These are phyloP conservation scores for Pseudopediastrum boryanum DNA, from an alignment of 139 green algal genomes.

Conservation along the genomic window DNA sequence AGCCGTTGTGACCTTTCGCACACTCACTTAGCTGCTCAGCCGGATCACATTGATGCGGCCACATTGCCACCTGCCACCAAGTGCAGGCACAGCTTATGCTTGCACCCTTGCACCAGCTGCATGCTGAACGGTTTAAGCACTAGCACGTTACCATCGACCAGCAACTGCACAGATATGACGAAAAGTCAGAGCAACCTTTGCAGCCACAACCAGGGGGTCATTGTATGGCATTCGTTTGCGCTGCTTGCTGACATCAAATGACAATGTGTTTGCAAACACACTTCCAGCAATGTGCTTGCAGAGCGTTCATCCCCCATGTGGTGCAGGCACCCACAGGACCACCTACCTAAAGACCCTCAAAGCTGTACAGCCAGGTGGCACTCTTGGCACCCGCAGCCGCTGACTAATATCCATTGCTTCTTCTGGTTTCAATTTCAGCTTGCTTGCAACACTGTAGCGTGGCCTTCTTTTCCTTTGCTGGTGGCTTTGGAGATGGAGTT, in stretches of 20 bases:
- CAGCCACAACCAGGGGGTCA: too few species aligned
- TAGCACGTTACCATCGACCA: too few species aligned
- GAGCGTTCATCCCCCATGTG: not conserved
- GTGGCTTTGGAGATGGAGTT: not conserved
- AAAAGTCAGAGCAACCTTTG: too few species aligned
- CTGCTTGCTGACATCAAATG: not conserved
- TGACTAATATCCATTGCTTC: not conserved
- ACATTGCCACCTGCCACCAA: too few species aligned
- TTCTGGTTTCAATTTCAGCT: constrained; percentile 16
- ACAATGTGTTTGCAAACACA: not conserved
- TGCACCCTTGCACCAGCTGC: too few species aligned
- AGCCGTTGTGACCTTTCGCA: too few species aligned
- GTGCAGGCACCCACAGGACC: not conserved
- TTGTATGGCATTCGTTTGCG: not conserved
- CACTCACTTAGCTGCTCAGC: too few species aligned
- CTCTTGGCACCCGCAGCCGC: not conserved
- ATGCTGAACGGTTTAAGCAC: too few species aligned
- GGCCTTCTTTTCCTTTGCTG: not conserved
- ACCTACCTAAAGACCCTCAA: not conserved
- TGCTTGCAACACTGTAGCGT: constrained; percentile 13
- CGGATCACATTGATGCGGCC: too few species aligned
- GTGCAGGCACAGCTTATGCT: too few species aligned
- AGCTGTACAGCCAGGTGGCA: not conserved
- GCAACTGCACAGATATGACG: too few species aligned
- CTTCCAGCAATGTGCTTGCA: not conserved